Conservation (phyloP, 768 basidiomycete genomes). For the Auriscalpium orientale region DNA sequence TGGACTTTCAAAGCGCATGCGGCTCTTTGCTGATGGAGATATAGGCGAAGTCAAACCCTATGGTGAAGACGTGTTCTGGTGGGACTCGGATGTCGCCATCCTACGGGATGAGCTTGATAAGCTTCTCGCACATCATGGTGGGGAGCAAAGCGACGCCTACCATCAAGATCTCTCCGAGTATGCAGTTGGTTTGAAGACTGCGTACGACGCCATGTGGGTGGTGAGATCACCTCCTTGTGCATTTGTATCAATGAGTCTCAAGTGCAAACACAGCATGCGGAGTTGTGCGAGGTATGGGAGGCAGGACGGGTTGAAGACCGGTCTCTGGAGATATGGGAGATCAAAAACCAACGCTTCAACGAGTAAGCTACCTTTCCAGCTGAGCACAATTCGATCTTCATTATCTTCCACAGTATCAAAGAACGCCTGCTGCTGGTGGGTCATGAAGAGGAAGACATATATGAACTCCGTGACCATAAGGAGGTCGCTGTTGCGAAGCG, state of each 20-base stretch:
- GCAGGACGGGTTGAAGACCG: conserved; percentile 1
- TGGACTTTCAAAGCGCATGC: background rate
- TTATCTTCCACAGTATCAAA: conserved; percentile 4
- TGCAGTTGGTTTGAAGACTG: background rate
- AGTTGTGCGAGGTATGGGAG: conserved; percentile 4
- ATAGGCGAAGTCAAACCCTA: too few relatives aligned
- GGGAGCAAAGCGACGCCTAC: background rate
- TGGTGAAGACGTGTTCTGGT: too few relatives aligned
- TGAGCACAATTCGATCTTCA: background rate
- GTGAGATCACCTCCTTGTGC: background rate
- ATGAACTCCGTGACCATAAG: background rate
- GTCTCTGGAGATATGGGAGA: background rate
- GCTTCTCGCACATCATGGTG: background rate
- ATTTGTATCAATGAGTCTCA: background rate
- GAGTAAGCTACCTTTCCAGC: background rate
- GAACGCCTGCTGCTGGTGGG: background rate
- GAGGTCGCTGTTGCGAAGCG: conserved; percentile 7
- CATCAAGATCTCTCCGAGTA: background rate
- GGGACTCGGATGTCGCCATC: too few relatives aligned
- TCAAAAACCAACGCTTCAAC: conserved; percentile 5
- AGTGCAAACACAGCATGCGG: background rate
- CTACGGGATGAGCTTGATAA: background rate
- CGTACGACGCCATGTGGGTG: background rate
- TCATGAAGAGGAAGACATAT: background rate
- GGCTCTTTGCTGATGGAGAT: too few relatives aligned